Evolutionary conservation across 345 rosid genomes (phyloP).

Genomic region (Brassica cretica): DNA sequence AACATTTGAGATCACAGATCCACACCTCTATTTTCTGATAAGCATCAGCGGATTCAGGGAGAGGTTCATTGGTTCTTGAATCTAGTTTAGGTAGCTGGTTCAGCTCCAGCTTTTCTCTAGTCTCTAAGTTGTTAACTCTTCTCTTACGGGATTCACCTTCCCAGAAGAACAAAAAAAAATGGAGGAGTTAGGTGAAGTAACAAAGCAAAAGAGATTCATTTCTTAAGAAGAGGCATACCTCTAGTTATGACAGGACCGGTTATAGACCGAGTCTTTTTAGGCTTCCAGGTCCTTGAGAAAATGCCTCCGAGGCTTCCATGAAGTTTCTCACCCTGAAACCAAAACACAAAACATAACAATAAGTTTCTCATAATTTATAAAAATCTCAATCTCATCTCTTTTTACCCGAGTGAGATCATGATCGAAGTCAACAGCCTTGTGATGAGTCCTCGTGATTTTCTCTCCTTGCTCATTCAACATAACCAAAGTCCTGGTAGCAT

Average conservation of each 20-base stretch:
- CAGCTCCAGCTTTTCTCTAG: slow-evolving; percentile 78
- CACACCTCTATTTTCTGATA: slow-evolving; percentile 78
- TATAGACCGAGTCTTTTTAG: slow-evolving; percentile 27
- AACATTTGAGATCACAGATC: background rate
- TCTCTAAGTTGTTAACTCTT: slow-evolving; percentile 59
- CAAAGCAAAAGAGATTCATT: too few relatives aligned
- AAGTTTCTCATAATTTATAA: background rate
- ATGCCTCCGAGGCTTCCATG: slow-evolving; percentile 88
- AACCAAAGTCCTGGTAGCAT: slow-evolving; percentile 70
- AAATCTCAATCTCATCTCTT: background rate
- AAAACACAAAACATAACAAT: background rate
- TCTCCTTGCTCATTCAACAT: slow-evolving; percentile 88
- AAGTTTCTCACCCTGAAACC: slow-evolving; percentile 83
- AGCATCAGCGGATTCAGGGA: slow-evolving; percentile 56
- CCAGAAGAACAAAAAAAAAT: too few relatives aligned
- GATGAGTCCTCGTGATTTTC: slow-evolving; percentile 39
- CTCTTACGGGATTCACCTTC: slow-evolving; percentile 30
- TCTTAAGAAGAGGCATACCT: slow-evolving; percentile 40
- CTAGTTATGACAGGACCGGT: slow-evolving; percentile 63
- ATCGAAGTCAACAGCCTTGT: slow-evolving; percentile 65
- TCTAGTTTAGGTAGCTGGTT: slow-evolving; percentile 45
- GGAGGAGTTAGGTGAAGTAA: too few relatives aligned
- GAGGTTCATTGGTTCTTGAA: slow-evolving; percentile 38
- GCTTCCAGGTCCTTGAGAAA: slow-evolving; percentile 76
- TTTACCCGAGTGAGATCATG: slow-evolving; percentile 81